phyloP scores from a whole-genome alignment of 176 grass and related monocot genomes.

The Hyparrhenia diplandra region DNA sequence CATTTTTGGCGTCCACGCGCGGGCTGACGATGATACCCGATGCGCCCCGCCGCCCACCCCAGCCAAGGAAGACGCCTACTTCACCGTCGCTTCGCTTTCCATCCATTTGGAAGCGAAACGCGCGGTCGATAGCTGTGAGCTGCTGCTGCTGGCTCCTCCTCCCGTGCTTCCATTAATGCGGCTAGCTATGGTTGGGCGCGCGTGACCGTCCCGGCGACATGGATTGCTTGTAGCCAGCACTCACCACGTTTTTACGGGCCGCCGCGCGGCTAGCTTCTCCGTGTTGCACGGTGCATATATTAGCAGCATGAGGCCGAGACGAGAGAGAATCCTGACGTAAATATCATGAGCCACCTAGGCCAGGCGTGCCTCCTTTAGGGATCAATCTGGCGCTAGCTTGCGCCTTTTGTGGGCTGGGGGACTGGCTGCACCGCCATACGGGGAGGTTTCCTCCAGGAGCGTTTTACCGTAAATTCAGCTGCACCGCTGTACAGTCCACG shows the following conservation, averaged over 20 bases:
- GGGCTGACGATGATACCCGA: no score
- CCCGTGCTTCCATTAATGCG: neutral
- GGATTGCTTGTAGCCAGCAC: no score
- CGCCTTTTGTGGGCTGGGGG: neutral
- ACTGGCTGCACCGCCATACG: no score
- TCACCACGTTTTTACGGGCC: neutral
- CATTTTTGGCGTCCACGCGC: no score
- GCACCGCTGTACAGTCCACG: no score
- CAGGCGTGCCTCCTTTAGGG: neutral
- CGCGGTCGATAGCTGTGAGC: neutral
- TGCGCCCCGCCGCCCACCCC: no score
- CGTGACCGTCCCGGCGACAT: neutral
- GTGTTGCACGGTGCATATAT: neutral
- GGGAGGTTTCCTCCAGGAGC: no score
- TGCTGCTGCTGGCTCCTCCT: accelerated
- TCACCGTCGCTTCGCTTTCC: no score
- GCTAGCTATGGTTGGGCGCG: no score
- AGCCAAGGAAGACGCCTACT: no score
- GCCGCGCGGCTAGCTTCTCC: neutral
- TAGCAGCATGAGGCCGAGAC: neutral
- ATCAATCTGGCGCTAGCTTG: neutral
- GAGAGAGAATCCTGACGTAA: neutral
- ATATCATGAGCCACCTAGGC: neutral
- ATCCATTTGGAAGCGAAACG: neutral
- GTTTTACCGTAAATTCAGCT: no score